phyloP scores from a whole-genome alignment of 768 basidiomycete genomes.

The Glaciozyma martinii region DNA sequence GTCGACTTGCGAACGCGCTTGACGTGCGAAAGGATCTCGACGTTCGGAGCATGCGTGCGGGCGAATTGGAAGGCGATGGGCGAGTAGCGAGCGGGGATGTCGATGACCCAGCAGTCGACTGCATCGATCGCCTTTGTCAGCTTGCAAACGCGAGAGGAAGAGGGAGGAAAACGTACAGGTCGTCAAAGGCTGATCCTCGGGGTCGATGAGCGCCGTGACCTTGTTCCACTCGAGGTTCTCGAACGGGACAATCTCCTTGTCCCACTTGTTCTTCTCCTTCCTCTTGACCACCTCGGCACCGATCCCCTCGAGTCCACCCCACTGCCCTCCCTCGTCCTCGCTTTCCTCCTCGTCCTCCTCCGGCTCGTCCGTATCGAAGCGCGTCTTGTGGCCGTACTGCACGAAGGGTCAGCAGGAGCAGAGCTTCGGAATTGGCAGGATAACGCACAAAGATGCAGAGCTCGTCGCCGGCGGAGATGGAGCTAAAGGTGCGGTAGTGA shows the following conservation, averaged over 20 bases:
- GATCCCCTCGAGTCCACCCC: constrained; percentile 15
- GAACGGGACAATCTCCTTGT: constrained; percentile 19
- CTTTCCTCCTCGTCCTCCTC: constrained; percentile 7
- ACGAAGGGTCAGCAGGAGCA: too few species aligned
- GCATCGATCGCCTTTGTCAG: background rate
- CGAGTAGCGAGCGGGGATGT: constrained; percentile 10
- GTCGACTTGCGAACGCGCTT: constrained; percentile 18
- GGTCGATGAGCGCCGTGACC: constrained; percentile 26
- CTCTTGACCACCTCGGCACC: background rate
- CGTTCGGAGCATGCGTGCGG: constrained; percentile 16
- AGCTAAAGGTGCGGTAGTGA: constrained; percentile 51
- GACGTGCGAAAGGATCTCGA: constrained; percentile 25
- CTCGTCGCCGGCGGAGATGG: constrained; percentile 57
- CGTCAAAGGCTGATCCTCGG: constrained; percentile 20
- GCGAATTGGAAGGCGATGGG: constrained; percentile 11
- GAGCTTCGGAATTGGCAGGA: too few species aligned
- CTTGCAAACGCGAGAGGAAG: background rate
- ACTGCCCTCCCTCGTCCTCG: constrained; percentile 16
- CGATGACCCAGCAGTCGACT: constrained; percentile 26
- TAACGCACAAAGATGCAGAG: constrained; percentile 54
- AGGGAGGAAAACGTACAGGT: constrained; percentile 7
- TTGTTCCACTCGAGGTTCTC: constrained; percentile 31
- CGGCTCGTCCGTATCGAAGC: constrained; percentile 17
- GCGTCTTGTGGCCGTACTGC: constrained; percentile 48
- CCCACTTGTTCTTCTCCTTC: constrained; percentile 7